phyloP scores from a whole-genome alignment of 805 yeast genomes.

The Starmerella floris region DNA sequence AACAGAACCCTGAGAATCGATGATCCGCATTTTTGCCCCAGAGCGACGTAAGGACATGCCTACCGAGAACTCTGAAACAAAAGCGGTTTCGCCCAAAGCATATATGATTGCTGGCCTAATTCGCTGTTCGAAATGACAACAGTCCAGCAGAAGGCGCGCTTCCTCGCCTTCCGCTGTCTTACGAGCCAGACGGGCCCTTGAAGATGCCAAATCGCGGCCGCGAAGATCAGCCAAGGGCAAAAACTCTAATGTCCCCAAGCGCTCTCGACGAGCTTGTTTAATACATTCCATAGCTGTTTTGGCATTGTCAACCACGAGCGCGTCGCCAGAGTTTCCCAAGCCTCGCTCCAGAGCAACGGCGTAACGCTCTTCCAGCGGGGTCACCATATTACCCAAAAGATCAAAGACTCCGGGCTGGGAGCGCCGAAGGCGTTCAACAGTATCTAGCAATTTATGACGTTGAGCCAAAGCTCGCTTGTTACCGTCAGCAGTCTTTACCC shows the following conservation, averaged over 20 bases:
- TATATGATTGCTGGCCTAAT: conserved; percentile 67
- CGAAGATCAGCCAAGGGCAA: conserved; percentile 74
- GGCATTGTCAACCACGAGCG: conserved; percentile 67
- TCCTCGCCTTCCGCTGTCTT: conserved; percentile 29
- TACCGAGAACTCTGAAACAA: conserved; percentile 54
- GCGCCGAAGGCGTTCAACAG: conserved; percentile 53
- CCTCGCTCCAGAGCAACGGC: conserved; percentile 31
- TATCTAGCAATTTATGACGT: conserved; percentile 60
- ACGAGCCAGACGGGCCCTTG: conserved; percentile 15
- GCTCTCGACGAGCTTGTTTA: conserved; percentile 65
- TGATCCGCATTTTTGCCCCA: conserved; percentile 48
- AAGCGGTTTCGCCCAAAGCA: conserved; percentile 64
- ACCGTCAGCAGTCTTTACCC: conserved; percentile 61
- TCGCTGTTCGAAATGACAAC: conserved; percentile 52
- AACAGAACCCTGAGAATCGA: conserved; percentile 70
- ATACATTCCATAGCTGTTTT: conserved; percentile 64
- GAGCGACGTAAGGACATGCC: conserved; percentile 70
- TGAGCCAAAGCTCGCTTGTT: conserved; percentile 60
- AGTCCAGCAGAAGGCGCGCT: conserved; percentile 60
- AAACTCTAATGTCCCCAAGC: conserved; percentile 74
- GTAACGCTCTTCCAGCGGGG: conserved; percentile 38
- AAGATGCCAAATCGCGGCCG: conserved; percentile 33
- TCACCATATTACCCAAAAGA: conserved; percentile 62
- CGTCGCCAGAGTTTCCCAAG: conserved; percentile 66
- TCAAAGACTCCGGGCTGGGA: conserved; percentile 63